Evolutionary conservation across 179 eudicot species (phyloP).

Genomic region (Beta corolliflora): DNA sequence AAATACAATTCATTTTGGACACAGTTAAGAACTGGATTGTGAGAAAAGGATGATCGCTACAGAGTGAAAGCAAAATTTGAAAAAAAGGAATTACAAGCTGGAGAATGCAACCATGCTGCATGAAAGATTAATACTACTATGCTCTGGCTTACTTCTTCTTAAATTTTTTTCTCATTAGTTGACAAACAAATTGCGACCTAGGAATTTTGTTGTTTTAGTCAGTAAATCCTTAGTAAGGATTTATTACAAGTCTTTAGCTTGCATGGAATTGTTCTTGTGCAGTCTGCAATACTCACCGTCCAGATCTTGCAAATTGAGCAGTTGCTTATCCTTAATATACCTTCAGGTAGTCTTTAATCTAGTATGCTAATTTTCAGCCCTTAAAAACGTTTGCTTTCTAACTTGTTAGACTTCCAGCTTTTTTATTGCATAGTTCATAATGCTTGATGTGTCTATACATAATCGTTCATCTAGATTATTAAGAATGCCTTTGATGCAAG

Average conservation of each 20-base stretch:
- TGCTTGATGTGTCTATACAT: too few species aligned
- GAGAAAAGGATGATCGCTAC: neutral
- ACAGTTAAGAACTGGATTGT: too few species aligned
- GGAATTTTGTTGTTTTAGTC: conserved; percentile 6
- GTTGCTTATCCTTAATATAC: too few species aligned
- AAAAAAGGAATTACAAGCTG: neutral
- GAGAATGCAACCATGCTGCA: neutral
- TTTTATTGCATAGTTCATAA: too few species aligned
- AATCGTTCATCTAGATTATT: too few species aligned
- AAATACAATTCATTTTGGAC: too few species aligned
- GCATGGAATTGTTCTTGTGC: conserved; percentile 36
- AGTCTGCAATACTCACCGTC: conserved; percentile 94
- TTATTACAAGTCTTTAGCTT: conserved; percentile 13
- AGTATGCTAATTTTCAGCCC: too few species aligned
- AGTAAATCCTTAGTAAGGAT: conserved; percentile 5
- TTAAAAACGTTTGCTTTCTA: too few species aligned
- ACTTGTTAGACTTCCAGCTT: too few species aligned
- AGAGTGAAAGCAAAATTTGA: neutral
- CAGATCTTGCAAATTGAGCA: conserved; percentile 92
- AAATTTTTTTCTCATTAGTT: neutral
- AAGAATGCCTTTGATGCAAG: too few species aligned
- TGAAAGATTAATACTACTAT: neutral
- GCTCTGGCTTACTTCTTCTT: neutral
- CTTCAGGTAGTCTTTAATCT: too few species aligned
- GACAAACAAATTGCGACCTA: neutral